Percentiles rank a stretch among this genome's conserved stretches.
Conservation (phyloP, 169 alveolate species). For the Plasmodium berghei region DNA sequence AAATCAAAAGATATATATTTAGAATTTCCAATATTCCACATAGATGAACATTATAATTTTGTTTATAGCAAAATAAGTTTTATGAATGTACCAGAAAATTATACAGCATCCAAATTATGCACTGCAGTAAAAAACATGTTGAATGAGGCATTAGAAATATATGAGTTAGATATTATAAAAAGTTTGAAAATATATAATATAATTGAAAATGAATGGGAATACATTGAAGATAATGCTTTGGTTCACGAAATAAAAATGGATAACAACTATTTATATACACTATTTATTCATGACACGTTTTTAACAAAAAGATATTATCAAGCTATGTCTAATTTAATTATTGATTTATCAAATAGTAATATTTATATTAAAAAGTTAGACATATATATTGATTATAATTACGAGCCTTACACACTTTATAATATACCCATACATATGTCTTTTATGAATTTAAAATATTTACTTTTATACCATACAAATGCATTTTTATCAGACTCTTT, state of each 20-base stretch:
- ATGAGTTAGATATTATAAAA: conserved; percentile 4
- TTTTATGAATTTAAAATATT: conserved; percentile 31
- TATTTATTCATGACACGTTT: conserved; percentile 19
- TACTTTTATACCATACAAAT: conserved; percentile 26
- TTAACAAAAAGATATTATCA: conserved; percentile 40
- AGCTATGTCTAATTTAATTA: conserved; percentile 34
- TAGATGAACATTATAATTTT: conserved; percentile 42
- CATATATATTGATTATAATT: conserved; percentile 52
- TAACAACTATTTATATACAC: conserved; percentile 22
- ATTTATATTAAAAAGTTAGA: conserved; percentile 49
- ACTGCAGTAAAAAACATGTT: conserved; percentile 25
- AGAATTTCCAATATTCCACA: conserved; percentile 62
- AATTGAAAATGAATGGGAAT: conserved; percentile 40
- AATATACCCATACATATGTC: conserved; percentile 31
- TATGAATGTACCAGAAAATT: conserved; percentile 56
- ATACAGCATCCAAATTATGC: conserved; percentile 21
- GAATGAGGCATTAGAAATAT: conserved; percentile 19
- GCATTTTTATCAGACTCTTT: conserved; percentile 55
- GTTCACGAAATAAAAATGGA: conserved; percentile 35
- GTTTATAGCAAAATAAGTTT: conserved; percentile 38
- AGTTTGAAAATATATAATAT: conserved; percentile 42
- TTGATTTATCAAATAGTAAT: conserved; percentile 49
- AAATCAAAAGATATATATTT: conserved; percentile 30
- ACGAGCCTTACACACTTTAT: conserved; percentile 31
- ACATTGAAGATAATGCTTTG: conserved; percentile 9